Conservation (phyloP, 108 stramenopile genomes). For the Phaeodactylum tricornutum region DNA sequence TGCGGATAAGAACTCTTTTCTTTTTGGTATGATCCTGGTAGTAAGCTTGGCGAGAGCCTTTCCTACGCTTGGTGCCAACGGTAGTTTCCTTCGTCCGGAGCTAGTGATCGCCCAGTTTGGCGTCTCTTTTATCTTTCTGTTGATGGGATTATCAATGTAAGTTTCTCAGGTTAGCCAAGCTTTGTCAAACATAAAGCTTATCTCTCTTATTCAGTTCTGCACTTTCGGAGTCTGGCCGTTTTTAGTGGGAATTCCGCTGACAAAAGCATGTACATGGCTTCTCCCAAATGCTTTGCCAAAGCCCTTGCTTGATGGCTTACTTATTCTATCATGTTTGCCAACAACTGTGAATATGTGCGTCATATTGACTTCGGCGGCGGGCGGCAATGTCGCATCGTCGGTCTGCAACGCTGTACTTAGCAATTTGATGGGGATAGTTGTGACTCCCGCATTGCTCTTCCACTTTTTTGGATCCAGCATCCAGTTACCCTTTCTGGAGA, state of each 20-base stretch:
- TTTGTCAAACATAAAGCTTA: constrained; percentile 61
- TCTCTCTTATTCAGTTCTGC: constrained; percentile 48
- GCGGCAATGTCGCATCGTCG: constrained; percentile 76
- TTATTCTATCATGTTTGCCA: constrained; percentile 76
- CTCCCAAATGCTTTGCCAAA: constrained; percentile 40
- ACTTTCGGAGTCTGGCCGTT: constrained; percentile 76
- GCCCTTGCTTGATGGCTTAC: constrained; percentile 53
- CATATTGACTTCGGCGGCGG: constrained; percentile 65
- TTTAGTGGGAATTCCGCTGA: constrained; percentile 57
- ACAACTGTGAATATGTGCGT: constrained; percentile 94
- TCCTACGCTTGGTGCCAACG: constrained; percentile 64
- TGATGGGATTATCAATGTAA: constrained; percentile 74
- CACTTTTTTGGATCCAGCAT: constrained; percentile 63
- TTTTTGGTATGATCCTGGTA: constrained; percentile 65
- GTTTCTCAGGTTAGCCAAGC: constrained; percentile 63
- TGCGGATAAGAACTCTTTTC: constrained; percentile 65
- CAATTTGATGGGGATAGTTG: constrained; percentile 74
- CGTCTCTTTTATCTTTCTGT: constrained; percentile 74
- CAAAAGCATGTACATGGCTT: constrained; percentile 13
- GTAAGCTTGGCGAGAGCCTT: constrained; percentile 50
- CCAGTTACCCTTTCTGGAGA: constrained; percentile 64
- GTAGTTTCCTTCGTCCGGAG: constrained; percentile 71
- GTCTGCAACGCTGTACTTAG: constrained; percentile 86
- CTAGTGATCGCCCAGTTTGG: constrained; percentile 77
- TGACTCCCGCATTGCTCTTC: constrained; percentile 79